Conservation (phyloP, 805 yeast species). For the Kluyveromyces dobzhanskii region DNA sequence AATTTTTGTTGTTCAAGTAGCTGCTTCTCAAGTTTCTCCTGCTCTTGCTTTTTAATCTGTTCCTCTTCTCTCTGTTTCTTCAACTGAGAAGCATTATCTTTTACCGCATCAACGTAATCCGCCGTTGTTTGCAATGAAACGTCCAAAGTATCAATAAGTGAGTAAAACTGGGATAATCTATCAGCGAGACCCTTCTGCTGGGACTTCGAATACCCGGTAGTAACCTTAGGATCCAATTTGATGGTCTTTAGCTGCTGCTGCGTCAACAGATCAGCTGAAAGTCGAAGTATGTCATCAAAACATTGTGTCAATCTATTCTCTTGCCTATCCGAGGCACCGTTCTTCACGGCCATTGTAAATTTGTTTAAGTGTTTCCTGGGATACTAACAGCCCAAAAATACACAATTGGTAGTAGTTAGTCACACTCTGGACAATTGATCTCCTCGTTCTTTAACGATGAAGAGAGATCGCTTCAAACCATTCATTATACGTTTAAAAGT, state of each 20-base stretch:
- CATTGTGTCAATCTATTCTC: constrained; percentile 25
- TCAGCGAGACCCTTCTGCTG: constrained; percentile 23
- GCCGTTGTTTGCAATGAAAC: constrained; percentile 21
- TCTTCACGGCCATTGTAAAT: background rate
- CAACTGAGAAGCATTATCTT: constrained; percentile 23
- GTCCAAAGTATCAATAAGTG: constrained; percentile 26
- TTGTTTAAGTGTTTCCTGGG: too few species aligned
- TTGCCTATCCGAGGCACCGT: constrained; percentile 1
- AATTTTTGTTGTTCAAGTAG: constrained; percentile 10
- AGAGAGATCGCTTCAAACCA: too few species aligned
- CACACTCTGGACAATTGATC: too few species aligned
- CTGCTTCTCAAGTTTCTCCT: too few species aligned
- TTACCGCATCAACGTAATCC: constrained; percentile 22
- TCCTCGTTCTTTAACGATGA: too few species aligned
- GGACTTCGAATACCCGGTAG: constrained; percentile 19
- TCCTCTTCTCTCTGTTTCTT: constrained; percentile 27
- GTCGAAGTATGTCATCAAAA: constrained; percentile 26
- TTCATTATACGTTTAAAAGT: too few species aligned
- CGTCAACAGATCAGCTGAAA: constrained; percentile 28
- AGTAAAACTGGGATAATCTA: constrained; percentile 22
- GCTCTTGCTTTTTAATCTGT: constrained; percentile 19
- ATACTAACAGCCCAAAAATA: too few species aligned
- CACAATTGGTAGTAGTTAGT: too few species aligned
- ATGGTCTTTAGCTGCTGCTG: constrained; percentile 30
- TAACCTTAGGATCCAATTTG: constrained; percentile 20